phyloP scores from a whole-genome alignment of 2,329 filamentous ascomycete genomes.

The Colletotrichum tanaceti region DNA sequence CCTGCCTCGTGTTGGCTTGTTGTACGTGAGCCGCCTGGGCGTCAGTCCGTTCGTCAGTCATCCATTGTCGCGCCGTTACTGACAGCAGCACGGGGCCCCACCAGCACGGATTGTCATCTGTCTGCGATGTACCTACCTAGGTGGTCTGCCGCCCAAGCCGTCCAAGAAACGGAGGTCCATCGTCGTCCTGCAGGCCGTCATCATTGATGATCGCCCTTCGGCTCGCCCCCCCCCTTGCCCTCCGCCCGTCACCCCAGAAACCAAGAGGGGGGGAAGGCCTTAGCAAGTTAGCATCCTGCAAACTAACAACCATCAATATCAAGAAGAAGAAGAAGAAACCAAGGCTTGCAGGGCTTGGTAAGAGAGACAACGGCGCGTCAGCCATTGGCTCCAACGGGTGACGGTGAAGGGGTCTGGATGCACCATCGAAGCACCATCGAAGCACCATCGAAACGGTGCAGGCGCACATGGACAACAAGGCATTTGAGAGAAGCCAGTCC shows the following conservation, averaged over 20 bases:
- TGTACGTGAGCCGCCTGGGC: slow-evolving; percentile 4
- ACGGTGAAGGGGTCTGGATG: slow-evolving; percentile 1
- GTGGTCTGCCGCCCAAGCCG: slow-evolving; percentile 14
- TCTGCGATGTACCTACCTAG: no score
- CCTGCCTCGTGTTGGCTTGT: slow-evolving; percentile 13
- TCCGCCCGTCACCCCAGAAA: slow-evolving; percentile 40
- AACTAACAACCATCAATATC: slow-evolving; percentile 19
- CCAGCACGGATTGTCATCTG: neutral
- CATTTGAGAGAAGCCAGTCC: neutral
- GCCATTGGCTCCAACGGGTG: slow-evolving; percentile 10
- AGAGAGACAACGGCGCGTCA: slow-evolving; percentile 13
- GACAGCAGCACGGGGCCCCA: neutral
- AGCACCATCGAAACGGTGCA: slow-evolving; percentile 1
- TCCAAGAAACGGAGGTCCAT: slow-evolving; percentile 36
- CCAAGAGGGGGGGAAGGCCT: slow-evolving; percentile 14
- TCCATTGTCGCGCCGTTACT: neutral
- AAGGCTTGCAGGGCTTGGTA: slow-evolving; percentile 19
- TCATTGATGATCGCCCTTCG: slow-evolving; percentile 33
- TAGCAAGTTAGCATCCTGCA: slow-evolving; percentile 31
- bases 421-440: slow-evolving; percentile 1
- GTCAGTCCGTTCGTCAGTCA: slow-evolving; percentile 5
- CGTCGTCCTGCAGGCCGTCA: slow-evolving; percentile 35
- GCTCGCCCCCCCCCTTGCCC: slow-evolving; percentile 14
- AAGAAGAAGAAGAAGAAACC: neutral
- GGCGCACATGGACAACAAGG: neutral